Evolutionary conservation across 805 yeast species (phyloP), one percentile per base, ranked within the genome.

Genomic region (Naumovozyma castellii): DNA sequence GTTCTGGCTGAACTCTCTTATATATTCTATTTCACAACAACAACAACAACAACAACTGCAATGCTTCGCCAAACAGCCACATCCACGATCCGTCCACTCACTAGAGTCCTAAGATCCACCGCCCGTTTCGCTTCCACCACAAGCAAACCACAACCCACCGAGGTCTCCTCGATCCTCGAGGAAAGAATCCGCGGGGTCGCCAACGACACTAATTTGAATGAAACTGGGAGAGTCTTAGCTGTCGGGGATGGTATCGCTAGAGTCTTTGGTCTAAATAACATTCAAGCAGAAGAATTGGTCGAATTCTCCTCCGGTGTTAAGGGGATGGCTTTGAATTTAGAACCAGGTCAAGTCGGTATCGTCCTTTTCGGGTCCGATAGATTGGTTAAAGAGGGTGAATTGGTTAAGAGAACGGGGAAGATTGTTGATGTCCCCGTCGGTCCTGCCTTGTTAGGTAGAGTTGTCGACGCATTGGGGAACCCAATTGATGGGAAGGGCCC

Each of bases 161-260:
- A 92, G 76, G 98, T 92, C 55, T 88, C 98, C 57, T 86, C 97
- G 46, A 92, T 92, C 74, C 80, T 92, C 66, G 98, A 92, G 77
- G 95, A 92, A 72, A 87, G 94, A 75, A 92, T 92, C 76, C 88
- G 96, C 77, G 98, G 98, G 74, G 94, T 90, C 61, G 80, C 95
- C 51, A 92, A 86, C 64, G 97, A 90, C 72, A 85, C 96, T 61
- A 80, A 85, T 82, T 81, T 92, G 65, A 86, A 92, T 72, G 98
- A 92, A 76, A 94, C 98, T 67, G 99, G 99, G 71, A 86, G 95
- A 75, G 98, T 92, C 65, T 78, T 92, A 67, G 83, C 97, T 56
- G 96, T 92, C 66, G 98, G 98, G 84, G 99, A 92, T 73, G 99
- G 99, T 92, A 92, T 92, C 68, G 99, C 98, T 69, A 94, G 97